Conservation (phyloP, 1,284 basidiomycete genomes). For the Hypsizygus ulmarius region DNA sequence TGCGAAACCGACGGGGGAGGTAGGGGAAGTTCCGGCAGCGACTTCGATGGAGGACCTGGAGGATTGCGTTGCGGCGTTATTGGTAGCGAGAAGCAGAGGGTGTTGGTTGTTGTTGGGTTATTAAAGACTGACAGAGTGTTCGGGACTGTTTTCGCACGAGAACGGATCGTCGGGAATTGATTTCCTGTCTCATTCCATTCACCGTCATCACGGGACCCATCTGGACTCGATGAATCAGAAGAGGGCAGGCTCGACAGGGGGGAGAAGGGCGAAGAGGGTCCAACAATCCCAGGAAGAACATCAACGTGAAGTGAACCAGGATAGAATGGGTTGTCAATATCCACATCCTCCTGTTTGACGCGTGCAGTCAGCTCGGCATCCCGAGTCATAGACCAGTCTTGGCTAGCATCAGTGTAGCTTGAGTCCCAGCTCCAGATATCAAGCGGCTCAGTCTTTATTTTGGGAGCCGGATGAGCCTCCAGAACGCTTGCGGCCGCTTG, state of each 20-base stretch:
- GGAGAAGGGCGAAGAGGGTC: constrained; percentile 22
- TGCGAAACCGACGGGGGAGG: constrained; percentile 25
- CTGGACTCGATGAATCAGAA: constrained; percentile 21
- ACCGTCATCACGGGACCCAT: constrained; percentile 15
- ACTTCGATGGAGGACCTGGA: constrained; percentile 14
- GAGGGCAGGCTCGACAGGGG: constrained; percentile 26
- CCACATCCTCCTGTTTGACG: constrained; percentile 46
- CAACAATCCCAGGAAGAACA: constrained; percentile 7
- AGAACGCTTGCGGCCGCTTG: constrained; percentile 36
- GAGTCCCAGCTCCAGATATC: constrained; percentile 51
- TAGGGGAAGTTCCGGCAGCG: constrained; percentile 16
- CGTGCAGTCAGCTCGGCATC: constrained; percentile 29
- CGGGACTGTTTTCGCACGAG: constrained; percentile 34
- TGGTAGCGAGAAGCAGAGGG: constrained; percentile 10
- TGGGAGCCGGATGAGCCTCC: constrained; percentile 26
- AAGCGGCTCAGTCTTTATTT: constrained; percentile 42
- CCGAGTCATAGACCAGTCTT: constrained; percentile 22
- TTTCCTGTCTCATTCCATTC: constrained; percentile 15
- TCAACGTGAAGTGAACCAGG: constrained; percentile 21
- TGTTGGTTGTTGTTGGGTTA: constrained; percentile 6
- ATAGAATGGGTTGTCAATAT: constrained; percentile 33
- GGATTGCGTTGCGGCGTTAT: constrained; percentile 15
- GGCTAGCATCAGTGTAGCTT: constrained; percentile 15
- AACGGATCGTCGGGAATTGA: constrained; percentile 30
- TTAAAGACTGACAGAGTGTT: constrained; percentile 25